Conservation (phyloP, 768 basidiomycete genomes). For the Amyloporia xantha region DNA sequence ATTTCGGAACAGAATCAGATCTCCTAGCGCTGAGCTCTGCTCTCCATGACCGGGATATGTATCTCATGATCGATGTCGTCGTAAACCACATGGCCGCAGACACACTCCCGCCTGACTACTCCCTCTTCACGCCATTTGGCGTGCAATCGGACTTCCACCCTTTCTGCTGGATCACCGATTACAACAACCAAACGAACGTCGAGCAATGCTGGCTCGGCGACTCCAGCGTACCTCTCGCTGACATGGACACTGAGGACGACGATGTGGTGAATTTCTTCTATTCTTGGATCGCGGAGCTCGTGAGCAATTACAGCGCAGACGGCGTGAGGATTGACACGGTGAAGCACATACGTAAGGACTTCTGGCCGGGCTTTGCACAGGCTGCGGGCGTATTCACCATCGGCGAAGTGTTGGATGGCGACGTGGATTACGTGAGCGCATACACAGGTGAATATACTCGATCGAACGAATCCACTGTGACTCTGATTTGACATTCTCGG, state of each 20-base stretch:
- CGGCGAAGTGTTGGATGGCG: conserved; percentile 46
- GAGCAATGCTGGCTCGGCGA: conserved; percentile 64
- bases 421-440: conserved; percentile 30
- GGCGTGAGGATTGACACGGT: conserved; percentile 55
- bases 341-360: conserved; percentile 48
- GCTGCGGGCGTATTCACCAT: conserved; percentile 47
- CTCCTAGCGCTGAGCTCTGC: conserved; percentile 41
- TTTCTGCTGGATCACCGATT: conserved; percentile 36
- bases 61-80: conserved; percentile 59
- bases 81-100: conserved; percentile 52
- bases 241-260: conserved; percentile 48
- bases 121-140: conserved; percentile 27
- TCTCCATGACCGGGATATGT: conserved; percentile 48
- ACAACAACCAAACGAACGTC: conserved; percentile 39
- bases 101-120: conserved; percentile 17
- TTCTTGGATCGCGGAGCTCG: conserved; percentile 41
- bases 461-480: too few relatives aligned
- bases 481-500: too few relatives aligned
- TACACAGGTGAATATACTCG: conserved; percentile 39
- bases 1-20: conserved; percentile 48
- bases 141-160: conserved; percentile 32
- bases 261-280: conserved; percentile 37
- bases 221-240: conserved; percentile 41
- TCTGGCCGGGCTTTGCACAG: conserved; percentile 47
- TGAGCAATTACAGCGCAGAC: conserved; percentile 43